Base-by-base conservation (phyloP, 2,329 filamentous ascomycete species). In the Alternaria sp. region DNA sequence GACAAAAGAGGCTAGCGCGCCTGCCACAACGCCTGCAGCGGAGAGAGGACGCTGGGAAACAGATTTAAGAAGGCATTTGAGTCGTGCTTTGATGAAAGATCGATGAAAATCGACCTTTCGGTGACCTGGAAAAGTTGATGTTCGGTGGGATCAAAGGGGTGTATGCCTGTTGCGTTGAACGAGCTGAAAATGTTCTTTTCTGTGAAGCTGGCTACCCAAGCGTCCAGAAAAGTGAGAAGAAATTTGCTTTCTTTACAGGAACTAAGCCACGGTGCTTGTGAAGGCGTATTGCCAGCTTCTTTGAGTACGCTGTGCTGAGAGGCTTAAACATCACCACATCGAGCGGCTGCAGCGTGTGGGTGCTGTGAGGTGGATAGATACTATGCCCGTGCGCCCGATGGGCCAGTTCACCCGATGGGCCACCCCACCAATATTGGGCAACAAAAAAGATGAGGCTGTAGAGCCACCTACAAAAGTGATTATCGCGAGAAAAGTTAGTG, bases 291-390 rank as follows among this genome's bases (percentile, higher is more conserved):
- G 14, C 14, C 4, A 36, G 33, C 33, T 36, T 36, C 33, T 46
- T 46, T 36, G 21, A 48, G 45, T 48, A 48, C 14, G 37, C 42
- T 36, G 14, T n/a, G 4, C 14, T n/a, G 4, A 36, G 33, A n/a
- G 51, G 51, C 51, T 29, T 39, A n/a, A 54, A 54, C 23, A 54
- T 45, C 1, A 45, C 51, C 4, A 58, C 51, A 24, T 59, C 51
- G 11, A 55, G 45, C 11, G 51, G 56, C 51, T 59, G 42, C n/a
- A 59, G 51, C 31, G 55, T 46, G 23, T 50, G 37, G 24, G 48
- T 45, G 24, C 39, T 33, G 34, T 50, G 37, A 23, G 42, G 51
- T 11, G 31, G 51, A 51, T 34, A 23, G 42, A 50, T 55, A 42
- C 21, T 26, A 40, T 24, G 7, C 37, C 17, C 17, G 10, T 40